phyloP scores from a whole-genome alignment of 2,329 filamentous ascomycete genomes.

The Diatrype stigma region DNA sequence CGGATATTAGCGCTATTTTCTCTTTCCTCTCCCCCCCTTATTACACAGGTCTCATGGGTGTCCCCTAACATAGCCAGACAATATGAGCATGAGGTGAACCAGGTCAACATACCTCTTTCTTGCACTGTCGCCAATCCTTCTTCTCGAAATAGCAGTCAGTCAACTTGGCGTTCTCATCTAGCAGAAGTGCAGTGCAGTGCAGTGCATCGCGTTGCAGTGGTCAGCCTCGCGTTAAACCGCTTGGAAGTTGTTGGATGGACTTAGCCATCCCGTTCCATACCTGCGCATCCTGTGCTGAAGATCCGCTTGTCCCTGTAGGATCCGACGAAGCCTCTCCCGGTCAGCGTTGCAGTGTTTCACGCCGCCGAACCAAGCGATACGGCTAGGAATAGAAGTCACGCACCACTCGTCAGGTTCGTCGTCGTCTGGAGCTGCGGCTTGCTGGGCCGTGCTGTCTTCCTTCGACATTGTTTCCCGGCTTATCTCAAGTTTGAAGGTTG shows the following conservation, averaged over 20 bases:
- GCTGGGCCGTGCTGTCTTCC: conserved; percentile 42
- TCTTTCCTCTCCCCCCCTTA: no score
- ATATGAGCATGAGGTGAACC: conserved; percentile 1
- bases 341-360: conserved; percentile 5
- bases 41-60: background rate
- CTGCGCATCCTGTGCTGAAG: conserved; percentile 90
- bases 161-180: conserved; percentile 84
- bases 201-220: conserved; percentile 5
- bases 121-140: conserved; percentile 91
- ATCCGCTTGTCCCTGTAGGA: conserved; percentile 86
- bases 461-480: conserved; percentile 49
- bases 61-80: no score
- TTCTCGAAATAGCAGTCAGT: conserved; percentile 95
- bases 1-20: background rate
- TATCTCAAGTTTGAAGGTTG: background rate
- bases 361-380: background rate
- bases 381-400: conserved; percentile 20
- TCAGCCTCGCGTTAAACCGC: conserved; percentile 1
- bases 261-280: no score
- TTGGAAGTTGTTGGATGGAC: no score
- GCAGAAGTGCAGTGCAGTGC: no score
- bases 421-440: conserved; percentile 50
- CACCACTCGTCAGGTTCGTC: conserved; percentile 97
- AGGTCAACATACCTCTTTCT: conserved; percentile 67
- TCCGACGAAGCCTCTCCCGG: background rate